Base-by-base conservation (phyloP, 2,329 filamentous ascomycete species). In the Colletotrichum coccodes region DNA sequence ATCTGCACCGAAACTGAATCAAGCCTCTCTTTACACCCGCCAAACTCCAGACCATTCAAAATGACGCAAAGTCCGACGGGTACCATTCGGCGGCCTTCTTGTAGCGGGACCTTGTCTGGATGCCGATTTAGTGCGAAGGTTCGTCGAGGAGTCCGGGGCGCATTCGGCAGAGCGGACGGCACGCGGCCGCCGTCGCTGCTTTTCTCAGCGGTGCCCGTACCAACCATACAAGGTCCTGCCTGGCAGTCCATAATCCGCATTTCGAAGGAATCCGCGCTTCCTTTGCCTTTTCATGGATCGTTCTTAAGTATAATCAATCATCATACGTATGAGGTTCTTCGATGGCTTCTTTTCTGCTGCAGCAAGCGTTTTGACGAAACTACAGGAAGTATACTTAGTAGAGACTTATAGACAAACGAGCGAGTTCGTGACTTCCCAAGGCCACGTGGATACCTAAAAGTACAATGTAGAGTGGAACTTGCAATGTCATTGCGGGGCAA, bases 211-310 rank as follows among this genome's bases (percentile, higher is more conserved):
- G 30, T 47, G 44, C 52, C 58, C 50, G 64, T 62, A 58, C 64
- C 50, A 44, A 57, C 64, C 46, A 60, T 52, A 52, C 62, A 44
- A 52, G 28, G 52, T 60, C 53, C 50, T 58, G 28, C 28, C 32
- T 26, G 58, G 11, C 26, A 23, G 42, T 26, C 28, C 36, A 11
- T 14, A 32, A 34, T 30, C 23, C n/a, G 36, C 36, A 44, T 16
- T 34, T 32, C 21, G 12, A 42, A 42, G 21, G 7, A 7, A 30
- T n/a, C n/a, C 18, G 2, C 8, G 30, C 47, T 9, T 53, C n/a
- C 3, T 30, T 42, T 18, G 7, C 42, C n/a, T 16, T 42, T 11
- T 21, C 23, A 28, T 18, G n/a, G 8, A 18, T 57, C 40, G 32
- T 40, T 32, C 26, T 32, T 56, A 18, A 50, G 47, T 30, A 23